Evolutionary conservation across 2,329 filamentous ascomycete species (phyloP), one percentile per base, ranked within the genome.

Genomic region (Westerdykella aurantiaca): DNA sequence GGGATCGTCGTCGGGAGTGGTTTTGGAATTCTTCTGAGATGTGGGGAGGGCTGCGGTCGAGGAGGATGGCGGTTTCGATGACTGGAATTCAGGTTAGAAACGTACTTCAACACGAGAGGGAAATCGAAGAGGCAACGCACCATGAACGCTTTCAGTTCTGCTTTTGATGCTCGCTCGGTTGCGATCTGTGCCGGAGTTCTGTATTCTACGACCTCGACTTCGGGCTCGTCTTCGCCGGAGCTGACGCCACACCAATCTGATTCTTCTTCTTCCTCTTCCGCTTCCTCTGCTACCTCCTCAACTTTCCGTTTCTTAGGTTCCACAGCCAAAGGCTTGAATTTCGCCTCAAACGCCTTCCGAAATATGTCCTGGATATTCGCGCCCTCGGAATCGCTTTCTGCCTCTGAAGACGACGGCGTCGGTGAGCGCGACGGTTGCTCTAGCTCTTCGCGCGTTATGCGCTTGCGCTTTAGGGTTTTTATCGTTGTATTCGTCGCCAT

Each of bases 341-440:
- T 83, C 22, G 87, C 80, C 69, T 96, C 93, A 62, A 97, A 97
- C 63, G 91, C 85, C 55, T 80, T 81, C 45, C 83, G 82, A 59
- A 98, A 87, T 45, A 90, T 78, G 44, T 84, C 87, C 55, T 87
- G 81, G 11, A 85, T 76, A 46, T 82, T 77, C 51, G 79, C 72
- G 34, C 70, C 64, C n/a, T 62, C 64, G 7, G 55, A 57, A 22
- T 63, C 55, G 38, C 63, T 55, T 3, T 56, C 57, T n/a, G 38
- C 47, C 22, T 57, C 57, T 17, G 53, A 55, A 5, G 58, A 39
- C 13, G 46, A 39, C 10, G 45, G 56, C n/a, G 63, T 58, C 1
- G 56, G 50, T 14, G 60, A 61, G 29, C 46, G 55, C 17, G 59
- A 61, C 6, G 55, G 43, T 38, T 49, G 48, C 42, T 61, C 55